A percentile compares a stretch with the other conserved stretches of the same genome.
Conservation (phyloP, 768 basidiomycete species). For the Holtermannia corniformis region DNA sequence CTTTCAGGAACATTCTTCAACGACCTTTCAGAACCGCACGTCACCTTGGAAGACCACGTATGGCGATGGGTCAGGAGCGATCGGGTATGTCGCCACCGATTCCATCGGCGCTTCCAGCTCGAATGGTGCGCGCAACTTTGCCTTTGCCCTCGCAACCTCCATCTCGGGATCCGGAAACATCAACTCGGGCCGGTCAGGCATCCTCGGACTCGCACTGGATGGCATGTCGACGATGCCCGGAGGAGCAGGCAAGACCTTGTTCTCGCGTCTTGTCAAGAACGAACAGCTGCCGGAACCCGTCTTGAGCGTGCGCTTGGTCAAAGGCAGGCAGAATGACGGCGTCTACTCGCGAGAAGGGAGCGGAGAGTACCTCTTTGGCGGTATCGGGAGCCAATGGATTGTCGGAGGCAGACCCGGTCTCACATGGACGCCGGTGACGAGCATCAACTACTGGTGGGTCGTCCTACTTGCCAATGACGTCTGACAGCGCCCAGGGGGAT, state of each 20-base stretch:
- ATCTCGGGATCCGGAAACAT: constrained; percentile 4
- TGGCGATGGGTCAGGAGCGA: constrained; percentile 15
- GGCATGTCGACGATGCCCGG: constrained; percentile 6
- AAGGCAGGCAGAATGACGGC: constrained; percentile 10
- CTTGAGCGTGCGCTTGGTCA: constrained; percentile 12
- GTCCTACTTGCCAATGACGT: neutral
- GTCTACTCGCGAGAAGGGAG: constrained; percentile 8
- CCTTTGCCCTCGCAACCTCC: constrained; percentile 7
- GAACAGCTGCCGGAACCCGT: constrained; percentile 8
- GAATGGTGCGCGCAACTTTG: neutral
- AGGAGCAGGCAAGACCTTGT: constrained; percentile 8
- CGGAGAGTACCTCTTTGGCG: constrained; percentile 14
- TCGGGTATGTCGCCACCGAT: constrained; percentile 9
- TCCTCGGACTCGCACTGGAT: constrained; percentile 15
- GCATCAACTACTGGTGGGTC: constrained; percentile 17
- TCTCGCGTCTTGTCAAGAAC: constrained; percentile 12
- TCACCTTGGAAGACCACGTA: constrained; percentile 10
- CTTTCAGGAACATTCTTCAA: constrained; percentile 2
- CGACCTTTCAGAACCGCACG: constrained; percentile 8
- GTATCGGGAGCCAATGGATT: constrained; percentile 12
- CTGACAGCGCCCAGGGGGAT: constrained; percentile 3
- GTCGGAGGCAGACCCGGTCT: constrained; percentile 7
- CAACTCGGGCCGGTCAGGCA: constrained; percentile 4
- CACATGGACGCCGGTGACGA: constrained; percentile 11
- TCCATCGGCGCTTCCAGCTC: neutral